Evolutionary conservation across 1,139 yeast genomes (phyloP).

Genomic region (Candida labiduridarum): DNA sequence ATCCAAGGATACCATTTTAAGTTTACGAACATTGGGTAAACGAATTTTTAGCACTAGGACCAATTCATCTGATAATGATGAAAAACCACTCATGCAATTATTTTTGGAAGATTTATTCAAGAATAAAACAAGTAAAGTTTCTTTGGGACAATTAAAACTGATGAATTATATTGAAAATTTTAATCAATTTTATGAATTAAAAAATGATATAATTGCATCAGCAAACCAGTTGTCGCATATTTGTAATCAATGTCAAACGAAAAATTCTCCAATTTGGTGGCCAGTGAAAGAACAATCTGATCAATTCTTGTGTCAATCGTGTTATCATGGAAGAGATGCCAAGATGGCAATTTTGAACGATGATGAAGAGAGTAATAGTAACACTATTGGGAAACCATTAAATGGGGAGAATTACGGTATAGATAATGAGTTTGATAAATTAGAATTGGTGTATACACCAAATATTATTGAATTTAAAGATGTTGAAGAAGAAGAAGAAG

Average conservation of each 20-base stretch:
- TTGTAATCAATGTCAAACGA: slow-evolving; percentile 29
- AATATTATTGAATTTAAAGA: slow-evolving; percentile 5
- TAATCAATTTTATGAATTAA: slow-evolving; percentile 13
- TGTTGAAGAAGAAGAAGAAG: too few species aligned
- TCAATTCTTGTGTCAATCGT: slow-evolving; percentile 32
- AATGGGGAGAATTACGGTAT: slow-evolving; percentile 39
- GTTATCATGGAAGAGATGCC: slow-evolving; percentile 25
- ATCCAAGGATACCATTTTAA: slow-evolving; percentile 17
- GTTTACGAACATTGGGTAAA: slow-evolving; percentile 36
- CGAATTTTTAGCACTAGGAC: slow-evolving; percentile 23
- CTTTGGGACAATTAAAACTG: slow-evolving; percentile 20
- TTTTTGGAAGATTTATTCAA: slow-evolving; percentile 46
- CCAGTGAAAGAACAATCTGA: slow-evolving; percentile 5
- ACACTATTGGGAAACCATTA: slow-evolving; percentile 29
- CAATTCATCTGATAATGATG: slow-evolving; percentile 22
- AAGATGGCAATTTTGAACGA: not conserved
- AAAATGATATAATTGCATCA: not conserved
- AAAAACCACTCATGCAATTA: slow-evolving; percentile 40
- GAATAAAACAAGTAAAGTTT: not conserved
- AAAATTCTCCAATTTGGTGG: slow-evolving; percentile 48
- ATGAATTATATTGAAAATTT: slow-evolving; percentile 29
- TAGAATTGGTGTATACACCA: slow-evolving; percentile 21
- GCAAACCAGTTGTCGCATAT: not conserved
- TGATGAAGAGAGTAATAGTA: slow-evolving; percentile 15
- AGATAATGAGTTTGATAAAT: slow-evolving; percentile 27